Percentiles rank a stretch among this genome's conserved stretches.
Conservation (phyloP, 1,284 basidiomycete genomes). For the Golubevia sp. region DNA sequence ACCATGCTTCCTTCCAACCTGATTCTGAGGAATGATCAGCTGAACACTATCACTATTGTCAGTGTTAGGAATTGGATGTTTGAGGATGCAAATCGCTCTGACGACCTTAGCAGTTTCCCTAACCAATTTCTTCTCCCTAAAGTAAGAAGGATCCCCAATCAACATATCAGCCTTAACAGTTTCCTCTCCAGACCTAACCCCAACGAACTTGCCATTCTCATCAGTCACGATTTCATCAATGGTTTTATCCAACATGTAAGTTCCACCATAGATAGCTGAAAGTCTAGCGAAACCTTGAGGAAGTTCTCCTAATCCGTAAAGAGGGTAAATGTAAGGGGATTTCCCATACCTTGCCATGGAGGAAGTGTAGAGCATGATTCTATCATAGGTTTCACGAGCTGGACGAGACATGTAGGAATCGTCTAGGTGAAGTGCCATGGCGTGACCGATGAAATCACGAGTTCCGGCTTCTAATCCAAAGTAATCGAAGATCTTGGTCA, state of each 20-base stretch:
- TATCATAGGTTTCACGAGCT: slow-evolving; percentile 87
- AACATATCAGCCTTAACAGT: slow-evolving; percentile 97
- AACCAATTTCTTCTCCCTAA: slow-evolving; percentile 81
- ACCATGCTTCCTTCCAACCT: slow-evolving; percentile 92
- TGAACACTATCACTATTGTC: slow-evolving; percentile 88
- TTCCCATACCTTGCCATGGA: slow-evolving; percentile 99
- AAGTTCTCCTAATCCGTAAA: slow-evolving; percentile 83
- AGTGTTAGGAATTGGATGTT: slow-evolving; percentile 97
- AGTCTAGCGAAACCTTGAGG: slow-evolving; percentile 10
- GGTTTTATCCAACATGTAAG: slow-evolving; percentile 98
- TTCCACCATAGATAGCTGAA: slow-evolving; percentile 97
- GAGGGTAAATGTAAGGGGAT: slow-evolving; percentile 98
- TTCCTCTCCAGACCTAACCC: slow-evolving; percentile 86
- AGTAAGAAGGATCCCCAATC: slow-evolving; percentile 98
- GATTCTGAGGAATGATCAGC: slow-evolving; percentile 98
- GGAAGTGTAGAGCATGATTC: slow-evolving; percentile 94
- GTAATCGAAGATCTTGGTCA: slow-evolving; percentile 78
- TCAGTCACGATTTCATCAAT: slow-evolving; percentile 90
- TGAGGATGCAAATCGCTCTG: slow-evolving; percentile 95
- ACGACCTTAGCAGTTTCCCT: slow-evolving; percentile 93
- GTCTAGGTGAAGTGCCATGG: slow-evolving; percentile 97
- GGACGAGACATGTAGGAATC: slow-evolving; percentile 94
- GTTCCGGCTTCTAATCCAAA: slow-evolving; percentile 97
- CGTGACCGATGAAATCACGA: slow-evolving; percentile 98
- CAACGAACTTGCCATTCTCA: slow-evolving; percentile 84